Evolutionary conservation across 495 filamentous ascomycete species (phyloP), one percentile per base, ranked within the genome.

Genomic region (Penicillium paxilli): DNA sequence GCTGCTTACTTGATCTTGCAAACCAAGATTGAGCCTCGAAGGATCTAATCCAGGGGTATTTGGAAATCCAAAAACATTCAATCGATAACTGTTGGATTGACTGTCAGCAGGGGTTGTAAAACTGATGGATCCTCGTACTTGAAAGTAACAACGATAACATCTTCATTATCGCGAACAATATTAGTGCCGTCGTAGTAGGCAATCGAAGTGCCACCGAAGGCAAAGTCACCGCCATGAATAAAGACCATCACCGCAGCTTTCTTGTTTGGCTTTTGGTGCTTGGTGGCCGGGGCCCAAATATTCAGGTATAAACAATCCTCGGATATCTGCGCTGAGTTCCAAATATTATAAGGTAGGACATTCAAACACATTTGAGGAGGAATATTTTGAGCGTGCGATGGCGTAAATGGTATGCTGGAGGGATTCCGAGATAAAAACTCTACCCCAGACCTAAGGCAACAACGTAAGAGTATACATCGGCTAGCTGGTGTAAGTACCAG

Each of bases 221-320:
- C 61, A 55, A 66, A 76, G 3, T 59, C 64, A 44, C 63, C 63
- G 1, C 63, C 63, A 33, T 55, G 53, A 14, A 66, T 51, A 28
- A 51, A 63, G 26, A 66, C 40, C 54, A 66, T 55, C 4, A 63
- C 59, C 7, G 59, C 47, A 10, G 60, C 45, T 47, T 55, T 52
- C 19, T 16, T 20, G 37, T 38, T 23, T 41, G 3, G 1, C 16
- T 46, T 45, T 24, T 28, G 44, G 38, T 55, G 47, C 20, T 55
- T 48, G 14, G 33, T 12, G 16, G 47, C 22, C 33, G 62, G 63
- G 1, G 75, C 68, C 77, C 78, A 83, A 19, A 85, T 63, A n/a
- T 75, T 74, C n/a, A 84, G 58, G 30, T 70, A 71, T 19, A 85
- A 66, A 49, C 82, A 83, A 58, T 83, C 77, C 49, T 86, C 83